Evolutionary conservation across 768 basidiomycete species (phyloP).

Genomic region (Lactarius evosmus): DNA sequence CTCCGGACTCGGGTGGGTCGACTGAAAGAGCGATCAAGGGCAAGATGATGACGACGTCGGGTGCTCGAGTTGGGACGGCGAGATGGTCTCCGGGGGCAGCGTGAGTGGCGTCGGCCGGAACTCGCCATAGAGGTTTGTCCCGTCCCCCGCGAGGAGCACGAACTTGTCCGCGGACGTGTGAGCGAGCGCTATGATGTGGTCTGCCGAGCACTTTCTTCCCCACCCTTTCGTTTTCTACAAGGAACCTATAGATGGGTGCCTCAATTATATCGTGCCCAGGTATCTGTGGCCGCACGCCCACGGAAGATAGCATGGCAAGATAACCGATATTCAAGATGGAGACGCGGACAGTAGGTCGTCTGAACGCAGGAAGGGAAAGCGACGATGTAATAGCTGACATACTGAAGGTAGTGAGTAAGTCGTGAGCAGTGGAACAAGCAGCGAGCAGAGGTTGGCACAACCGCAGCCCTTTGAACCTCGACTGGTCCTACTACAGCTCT

Average conservation of each 20-base stretch:
- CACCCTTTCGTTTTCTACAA: slow-evolving; percentile 1
- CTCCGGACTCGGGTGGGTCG: neutral
- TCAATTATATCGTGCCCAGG: neutral
- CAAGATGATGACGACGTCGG: neutral
- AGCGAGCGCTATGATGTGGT: neutral
- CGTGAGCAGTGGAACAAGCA: neutral
- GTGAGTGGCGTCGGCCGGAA: neutral
- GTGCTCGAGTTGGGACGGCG: neutral
- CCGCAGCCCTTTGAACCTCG: too few relatives aligned
- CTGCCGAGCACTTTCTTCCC: neutral
- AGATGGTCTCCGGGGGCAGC: neutral
- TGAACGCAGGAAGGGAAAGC: neutral
- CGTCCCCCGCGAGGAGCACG: neutral
- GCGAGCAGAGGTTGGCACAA: neutral
- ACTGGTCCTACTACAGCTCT: too few relatives aligned
- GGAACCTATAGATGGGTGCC: slow-evolving; percentile 1
- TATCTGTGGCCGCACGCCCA: neutral
- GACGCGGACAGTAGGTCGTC: neutral
- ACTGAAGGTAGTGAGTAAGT: neutral
- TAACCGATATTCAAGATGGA: neutral
- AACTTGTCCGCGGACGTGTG: neutral
- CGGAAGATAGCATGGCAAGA: neutral
- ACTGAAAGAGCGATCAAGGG: neutral
- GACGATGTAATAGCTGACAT: neutral
- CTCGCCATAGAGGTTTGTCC: neutral